Percentiles rank a stretch among this genome's conserved stretches.
Conservation (phyloP, 768 basidiomycete genomes). For the Nidularia pulvinata region DNA sequence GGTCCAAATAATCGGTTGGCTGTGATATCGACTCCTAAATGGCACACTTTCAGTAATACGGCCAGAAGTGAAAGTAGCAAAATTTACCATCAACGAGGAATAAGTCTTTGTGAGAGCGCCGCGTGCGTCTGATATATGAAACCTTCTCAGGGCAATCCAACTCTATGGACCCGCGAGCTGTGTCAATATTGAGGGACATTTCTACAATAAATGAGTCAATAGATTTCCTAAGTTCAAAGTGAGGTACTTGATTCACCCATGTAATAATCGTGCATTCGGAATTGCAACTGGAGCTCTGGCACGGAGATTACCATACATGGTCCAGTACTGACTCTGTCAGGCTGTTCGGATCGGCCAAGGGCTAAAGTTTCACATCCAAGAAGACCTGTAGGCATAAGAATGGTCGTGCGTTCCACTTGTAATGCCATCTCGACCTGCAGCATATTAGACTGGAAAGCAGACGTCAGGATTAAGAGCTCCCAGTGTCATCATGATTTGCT, state of each 20-base stretch:
- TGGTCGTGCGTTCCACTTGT: constrained; percentile 44
- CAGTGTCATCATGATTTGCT: constrained; percentile 6
- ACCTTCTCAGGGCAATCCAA: constrained; percentile 43
- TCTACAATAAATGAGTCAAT: constrained; percentile 40
- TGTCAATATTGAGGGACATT: constrained; percentile 73
- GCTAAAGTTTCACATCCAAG: constrained; percentile 52
- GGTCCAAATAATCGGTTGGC: constrained; percentile 91
- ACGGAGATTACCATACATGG: constrained; percentile 53
- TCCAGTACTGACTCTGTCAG: constrained; percentile 37
- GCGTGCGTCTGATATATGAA: constrained; percentile 17
- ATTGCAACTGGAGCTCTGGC: constrained; percentile 72
- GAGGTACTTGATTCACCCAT: constrained; percentile 58
- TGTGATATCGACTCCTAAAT: constrained; percentile 73
- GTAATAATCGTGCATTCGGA: constrained; percentile 83
- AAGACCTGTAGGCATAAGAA: constrained; percentile 68
- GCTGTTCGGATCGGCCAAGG: constrained; percentile 10
- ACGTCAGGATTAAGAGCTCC: constrained; percentile 1
- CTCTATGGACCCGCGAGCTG: constrained; percentile 52
- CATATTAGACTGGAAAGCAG: constrained; percentile 64
- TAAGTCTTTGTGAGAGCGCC: constrained; percentile 23
- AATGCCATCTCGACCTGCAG: constrained; percentile 73
- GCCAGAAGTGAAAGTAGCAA: too few species aligned
- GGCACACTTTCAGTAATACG: background rate
- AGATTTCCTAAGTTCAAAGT: background rate
- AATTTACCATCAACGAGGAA: constrained; percentile 49